Evolutionary conservation across 2,329 filamentous ascomycete genomes (phyloP), one percentile per base, ranked within the genome.

Genomic region (Penicillium brevicompactum): DNA sequence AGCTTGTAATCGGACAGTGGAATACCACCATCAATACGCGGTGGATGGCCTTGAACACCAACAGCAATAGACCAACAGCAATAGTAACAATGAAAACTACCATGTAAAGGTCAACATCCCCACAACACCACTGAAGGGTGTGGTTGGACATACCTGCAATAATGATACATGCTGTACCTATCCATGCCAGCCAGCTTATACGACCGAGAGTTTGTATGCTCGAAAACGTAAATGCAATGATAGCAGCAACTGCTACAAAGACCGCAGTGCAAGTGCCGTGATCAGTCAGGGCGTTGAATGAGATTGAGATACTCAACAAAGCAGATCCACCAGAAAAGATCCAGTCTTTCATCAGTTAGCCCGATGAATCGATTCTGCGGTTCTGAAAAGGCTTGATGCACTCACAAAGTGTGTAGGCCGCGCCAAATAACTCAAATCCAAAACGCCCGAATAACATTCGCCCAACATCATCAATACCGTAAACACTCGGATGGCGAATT

Each of bases 171-270:
- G 41, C 14, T 10, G 34, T 37, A 40, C 54, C 50, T 42, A 43
- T 30, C 46, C 54, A 57, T n/a, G 46, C 54, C 4, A 57, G 16
- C 54, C 54, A 57, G 6, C 45, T 49, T 7, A 57, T 57, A n/a
- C 37, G 41, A 21, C 31, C 49, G n/a, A 57, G 38, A 7, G 54
- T 57, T 10, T 44, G 54, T 24, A 57, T 57, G 24, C 54, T 57
- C 2, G 49, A 45, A 5, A 57, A 49, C 16, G 18, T 24, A 31
- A 53, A 46, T 16, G 45, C 51, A 14, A 57, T 40, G 9, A 57
- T 53, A 14, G 54, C 54, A 21, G 54, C 49, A n/a, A 57, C 43
- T 21, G 46, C 54, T 30, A 52, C 49, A 42, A 53, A 57, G 14
- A 49, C 42, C n/a, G 49, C 54, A 6, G 49, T 56, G 21, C 54